phyloP scores from a whole-genome alignment of 495 filamentous ascomycete genomes.

The Umbilicaria muhlenbergii region DNA sequence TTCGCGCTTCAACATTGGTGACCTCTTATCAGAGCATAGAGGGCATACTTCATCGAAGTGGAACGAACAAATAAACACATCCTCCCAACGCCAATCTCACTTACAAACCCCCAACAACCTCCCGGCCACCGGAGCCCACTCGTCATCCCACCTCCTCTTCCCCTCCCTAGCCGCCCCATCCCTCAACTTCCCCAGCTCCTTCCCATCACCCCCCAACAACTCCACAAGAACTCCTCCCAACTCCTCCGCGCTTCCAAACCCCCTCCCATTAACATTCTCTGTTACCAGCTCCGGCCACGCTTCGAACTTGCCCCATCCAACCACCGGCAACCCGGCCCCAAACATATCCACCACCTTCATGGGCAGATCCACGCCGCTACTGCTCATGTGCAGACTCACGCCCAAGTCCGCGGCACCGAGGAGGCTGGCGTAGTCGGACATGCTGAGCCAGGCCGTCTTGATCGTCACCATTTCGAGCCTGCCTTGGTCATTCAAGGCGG shows the following conservation, averaged over 20 bases:
- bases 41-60: no score
- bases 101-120: slow-evolving; percentile 44
- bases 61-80: no score
- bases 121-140: slow-evolving; percentile 74
- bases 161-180: slow-evolving; percentile 66
- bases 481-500: slow-evolving; percentile 35
- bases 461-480: slow-evolving; percentile 54
- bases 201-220: slow-evolving; percentile 38
- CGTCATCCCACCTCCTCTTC: slow-evolving; percentile 73
- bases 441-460: slow-evolving; percentile 66
- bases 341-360: slow-evolving; percentile 99
- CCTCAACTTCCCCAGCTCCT: slow-evolving; percentile 44
- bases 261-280: slow-evolving; percentile 70
- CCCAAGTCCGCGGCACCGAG: slow-evolving; percentile 84
- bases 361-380: slow-evolving; percentile 85
- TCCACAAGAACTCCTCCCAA: slow-evolving; percentile 41
- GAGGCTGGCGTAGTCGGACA: slow-evolving; percentile 69
- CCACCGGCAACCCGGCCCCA: slow-evolving; percentile 80
- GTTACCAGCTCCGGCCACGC: slow-evolving; percentile 77
- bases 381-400: slow-evolving; percentile 80
- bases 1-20: no score
- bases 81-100: not conserved
- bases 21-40: no score
- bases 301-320: slow-evolving; percentile 66
- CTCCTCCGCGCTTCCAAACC: slow-evolving; percentile 54